Base-by-base conservation (phyloP, 768 basidiomycete species). In the Macrocybe gigantea region DNA sequence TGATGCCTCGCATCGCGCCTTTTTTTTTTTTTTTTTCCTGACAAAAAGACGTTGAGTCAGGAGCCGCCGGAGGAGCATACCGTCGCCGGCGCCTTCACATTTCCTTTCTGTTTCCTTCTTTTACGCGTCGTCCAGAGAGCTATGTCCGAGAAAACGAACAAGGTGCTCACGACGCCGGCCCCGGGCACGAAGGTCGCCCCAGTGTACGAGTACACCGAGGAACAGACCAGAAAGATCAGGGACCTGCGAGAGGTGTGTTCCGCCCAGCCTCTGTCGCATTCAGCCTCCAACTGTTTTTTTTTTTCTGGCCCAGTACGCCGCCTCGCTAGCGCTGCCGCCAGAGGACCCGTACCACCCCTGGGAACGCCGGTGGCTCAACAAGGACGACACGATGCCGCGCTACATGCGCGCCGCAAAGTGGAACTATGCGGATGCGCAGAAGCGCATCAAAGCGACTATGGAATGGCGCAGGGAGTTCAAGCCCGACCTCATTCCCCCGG, bases 341-440 rank as follows among this genome's bases (percentile, higher is more conserved):
- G 72, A 75, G 9, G 88, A 94, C 58, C 66, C 83, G 6, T 93
- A 93, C 58, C 60, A 81, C 49, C 68, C 74, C 43, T 91, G 88
- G 87, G 91, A 94, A 63, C 63, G 71, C 13, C 77, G 83, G 50
- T 94, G 90, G 85, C 66, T 94, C 5, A 68, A 72, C 53, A 79
- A 67, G 62, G 75, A 79, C 34, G 88, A 82, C 64, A 90, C 76
- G 5, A 65, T 82, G 14, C 71, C 78, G 22, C 81, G 91, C 10
- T 94, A 93, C 60, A 81, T 90, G 76, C 81, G 91, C 31, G 88
- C 91, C 0, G 77, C 87, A 2, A 93, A 93, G 58, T 92, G 91
- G 89, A 82, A 83, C 59, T 58, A 83, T 33, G 73, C 75, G 22
- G 85, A 94, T 44, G 89, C 78, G 8, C 80, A 91, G 68, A 82